Base-by-base conservation (phyloP, 179 eudicot genomes). In the Beta lomatogona region DNA sequence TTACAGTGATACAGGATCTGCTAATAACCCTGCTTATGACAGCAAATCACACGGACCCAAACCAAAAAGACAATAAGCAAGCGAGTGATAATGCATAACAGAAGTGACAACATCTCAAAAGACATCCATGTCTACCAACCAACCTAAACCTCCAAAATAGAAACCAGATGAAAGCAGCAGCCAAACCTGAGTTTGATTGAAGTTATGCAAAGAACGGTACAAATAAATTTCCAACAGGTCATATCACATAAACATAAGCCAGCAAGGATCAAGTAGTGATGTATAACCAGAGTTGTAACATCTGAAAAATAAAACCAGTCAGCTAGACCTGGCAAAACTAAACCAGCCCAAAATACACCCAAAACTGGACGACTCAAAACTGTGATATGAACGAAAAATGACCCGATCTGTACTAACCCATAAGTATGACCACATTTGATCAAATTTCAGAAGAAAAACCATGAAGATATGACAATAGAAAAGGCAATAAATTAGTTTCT, bases 11-110 rank as follows among this genome's bases (percentile, higher is more conserved):
- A 36, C 46, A 36, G 45, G 41, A 36, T 67, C n/a, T 67, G 19
- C 44, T 36, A 36, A 44, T n/a, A 41, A 54, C 19, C 60, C 6
- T 54, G 64, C 63, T 55, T 28, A 57, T 31, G 15, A 48, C 31
- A 60, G 63, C 22, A 28, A 45, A 73, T 73, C 18, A 54, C n/a
- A 55, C 53, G 77, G 55, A 28, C 64, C 41, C 64, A 73, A 54
- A 55, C 21, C 64, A 73, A 73, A 6, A 50, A 36, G 46, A 28
- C 52, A 69, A 55, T 25, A 25, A 73, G 64, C 2, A 6, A 55
- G 18, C 2, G 6, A 28, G 48, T 50, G 58, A 71, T 6, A 11
- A 71, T 48, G 48, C 13, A 22, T 36, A 52, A 36, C 52, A 14
- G 50, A 67, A 36, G 59, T 25, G 76, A 4, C 11, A 31, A 55